Evolutionary conservation across 306 rosid genomes (phyloP).

Genomic region (Glycine soja): DNA sequence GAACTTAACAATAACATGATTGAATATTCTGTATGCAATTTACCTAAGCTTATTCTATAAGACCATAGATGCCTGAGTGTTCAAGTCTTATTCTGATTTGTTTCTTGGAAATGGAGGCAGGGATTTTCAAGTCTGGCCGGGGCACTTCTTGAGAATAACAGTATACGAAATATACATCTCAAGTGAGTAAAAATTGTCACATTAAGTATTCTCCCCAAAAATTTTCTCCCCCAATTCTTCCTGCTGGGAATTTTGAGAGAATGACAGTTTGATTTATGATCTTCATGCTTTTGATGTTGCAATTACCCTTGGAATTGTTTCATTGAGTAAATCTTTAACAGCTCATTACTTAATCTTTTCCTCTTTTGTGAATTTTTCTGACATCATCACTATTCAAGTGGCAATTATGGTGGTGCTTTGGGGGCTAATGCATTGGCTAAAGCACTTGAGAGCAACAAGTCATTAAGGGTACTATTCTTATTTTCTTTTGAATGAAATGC

Average conservation of each 20-base stretch:
- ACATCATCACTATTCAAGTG: slow-evolving; percentile 63
- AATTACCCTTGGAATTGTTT: slow-evolving; percentile 36
- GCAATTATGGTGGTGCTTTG: slow-evolving; percentile 98
- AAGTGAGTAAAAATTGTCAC: slow-evolving; percentile 62
- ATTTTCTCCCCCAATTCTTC: neutral
- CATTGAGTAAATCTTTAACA: slow-evolving; percentile 8
- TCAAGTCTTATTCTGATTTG: slow-evolving; percentile 47
- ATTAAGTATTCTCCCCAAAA: slow-evolving; percentile 26
- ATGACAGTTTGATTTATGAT: too few species aligned
- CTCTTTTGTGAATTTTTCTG: slow-evolving; percentile 41
- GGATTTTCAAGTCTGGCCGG: slow-evolving; percentile 96
- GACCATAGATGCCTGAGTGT: slow-evolving; percentile 18
- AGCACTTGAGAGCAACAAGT: slow-evolving; percentile 93
- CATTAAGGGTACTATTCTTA: slow-evolving; percentile 75
- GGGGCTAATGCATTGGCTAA: slow-evolving; percentile 96
- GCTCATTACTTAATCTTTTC: slow-evolving; percentile 39
- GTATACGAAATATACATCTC: slow-evolving; percentile 78
- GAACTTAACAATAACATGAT: slow-evolving; percentile 95
- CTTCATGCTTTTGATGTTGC: neutral
- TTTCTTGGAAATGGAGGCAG: slow-evolving; percentile 74
- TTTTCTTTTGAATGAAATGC: slow-evolving; percentile 44
- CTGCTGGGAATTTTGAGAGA: slow-evolving; percentile 11
- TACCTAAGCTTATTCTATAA: slow-evolving; percentile 41
- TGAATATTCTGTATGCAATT: slow-evolving; percentile 87
- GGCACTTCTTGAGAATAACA: slow-evolving; percentile 87